Evolutionary conservation across 345 rosid genomes (phyloP).

Genomic region (Boechera divaricarpa): DNA sequence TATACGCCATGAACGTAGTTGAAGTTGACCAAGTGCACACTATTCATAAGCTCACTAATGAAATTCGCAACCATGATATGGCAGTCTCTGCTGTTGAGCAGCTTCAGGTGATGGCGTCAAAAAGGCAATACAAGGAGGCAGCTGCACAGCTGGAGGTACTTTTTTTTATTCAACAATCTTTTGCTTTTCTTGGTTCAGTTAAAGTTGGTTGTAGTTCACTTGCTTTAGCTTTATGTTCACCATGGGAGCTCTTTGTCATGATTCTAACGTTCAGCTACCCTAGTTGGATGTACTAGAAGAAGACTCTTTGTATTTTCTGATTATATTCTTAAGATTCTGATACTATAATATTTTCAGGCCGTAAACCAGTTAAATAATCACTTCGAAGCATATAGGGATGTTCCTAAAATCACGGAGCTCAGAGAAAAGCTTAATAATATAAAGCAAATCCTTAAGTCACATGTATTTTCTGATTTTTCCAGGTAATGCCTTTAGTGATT

Average conservation of each 20-base stretch:
- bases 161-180: conserved; percentile 9
- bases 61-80: conserved; percentile 40
- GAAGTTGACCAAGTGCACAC: conserved; percentile 13
- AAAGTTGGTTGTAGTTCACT: conserved; percentile 2
- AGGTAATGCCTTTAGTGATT: conserved; percentile 58
- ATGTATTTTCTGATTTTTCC: conserved; percentile 93
- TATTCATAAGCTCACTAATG: conserved; percentile 19
- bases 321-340: conserved; percentile 1
- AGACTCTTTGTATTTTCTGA: conserved; percentile 4
- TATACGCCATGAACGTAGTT: neutral
- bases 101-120: conserved; percentile 98
- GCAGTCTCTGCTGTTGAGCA: conserved; percentile 99
- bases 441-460: conserved; percentile 94
- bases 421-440: conserved; percentile 95
- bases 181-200: conserved; percentile 16
- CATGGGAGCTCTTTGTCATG: conserved; percentile 9
- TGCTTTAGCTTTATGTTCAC: conserved; percentile 25
- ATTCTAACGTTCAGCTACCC: neutral
- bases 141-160: conserved; percentile 98
- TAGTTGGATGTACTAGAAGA: conserved; percentile 12
- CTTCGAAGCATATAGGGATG: conserved; percentile 96
- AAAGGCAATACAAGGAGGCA: conserved; percentile 94
- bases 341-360: conserved; percentile 72
- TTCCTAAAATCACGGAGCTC: conserved; percentile 96
- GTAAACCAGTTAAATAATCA: conserved; percentile 97